These are phyloP conservation scores for Helianthus annuus DNA, from an alignment of 129 eudicot species.

Conservation along the genomic window DNA sequence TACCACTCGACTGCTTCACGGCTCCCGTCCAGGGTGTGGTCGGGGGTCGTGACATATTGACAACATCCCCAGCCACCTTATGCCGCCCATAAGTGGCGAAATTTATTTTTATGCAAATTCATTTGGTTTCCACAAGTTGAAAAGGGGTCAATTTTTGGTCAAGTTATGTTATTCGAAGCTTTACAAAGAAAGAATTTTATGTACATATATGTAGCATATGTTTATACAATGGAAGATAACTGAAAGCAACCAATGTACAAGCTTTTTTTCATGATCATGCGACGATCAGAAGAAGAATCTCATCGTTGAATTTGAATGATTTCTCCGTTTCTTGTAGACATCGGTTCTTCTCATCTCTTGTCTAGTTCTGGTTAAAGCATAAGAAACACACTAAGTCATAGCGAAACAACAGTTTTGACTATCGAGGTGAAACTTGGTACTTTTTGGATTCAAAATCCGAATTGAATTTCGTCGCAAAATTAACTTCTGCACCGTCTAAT, in stretches of 20 bases:
- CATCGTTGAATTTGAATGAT: slow-evolving; percentile 77
- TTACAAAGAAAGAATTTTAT: slow-evolving; percentile 20
- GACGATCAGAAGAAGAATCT: slow-evolving; percentile 70
- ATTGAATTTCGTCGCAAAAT: neutral
- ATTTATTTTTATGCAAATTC: no score
- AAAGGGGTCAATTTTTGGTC: neutral
- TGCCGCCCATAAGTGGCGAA: no score
- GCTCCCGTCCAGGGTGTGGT: no score
- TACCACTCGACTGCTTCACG: no score
- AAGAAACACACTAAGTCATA: slow-evolving; percentile 9
- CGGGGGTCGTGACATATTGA: no score
- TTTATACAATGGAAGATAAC: slow-evolving; percentile 25
- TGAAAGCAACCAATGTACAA: slow-evolving; percentile 24
- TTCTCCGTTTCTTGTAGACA: slow-evolving; percentile 96
- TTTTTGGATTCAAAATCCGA: neutral
- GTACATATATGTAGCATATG: slow-evolving; percentile 12
- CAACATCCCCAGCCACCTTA: no score
- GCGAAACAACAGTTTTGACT: slow-evolving; percentile 22
- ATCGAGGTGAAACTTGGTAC: slow-evolving; percentile 6
- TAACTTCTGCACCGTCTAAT: neutral
- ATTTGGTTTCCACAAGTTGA: slow-evolving; percentile 3
- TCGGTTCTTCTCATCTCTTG: slow-evolving; percentile 86
- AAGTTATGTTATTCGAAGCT: slow-evolving; percentile 21
- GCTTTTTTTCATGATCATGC: slow-evolving; percentile 42
- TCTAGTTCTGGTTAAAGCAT: slow-evolving; percentile 65